Percentiles rank a stretch among this genome's conserved stretches.
phyloP scores from a whole-genome alignment of 1,284 basidiomycete genomes.

The Apiotrichum gamsii region DNA sequence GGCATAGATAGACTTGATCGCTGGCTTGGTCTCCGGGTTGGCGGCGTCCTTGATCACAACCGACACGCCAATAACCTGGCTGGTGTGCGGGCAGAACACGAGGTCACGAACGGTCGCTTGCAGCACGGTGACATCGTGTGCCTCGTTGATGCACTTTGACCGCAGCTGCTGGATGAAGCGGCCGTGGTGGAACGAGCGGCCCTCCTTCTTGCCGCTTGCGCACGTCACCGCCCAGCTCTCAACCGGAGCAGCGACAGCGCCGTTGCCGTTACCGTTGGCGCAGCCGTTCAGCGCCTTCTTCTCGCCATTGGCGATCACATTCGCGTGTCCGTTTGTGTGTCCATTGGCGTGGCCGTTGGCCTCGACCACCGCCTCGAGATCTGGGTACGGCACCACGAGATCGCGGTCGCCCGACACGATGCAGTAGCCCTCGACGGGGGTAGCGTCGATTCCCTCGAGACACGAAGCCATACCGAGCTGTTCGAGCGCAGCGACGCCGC shows the following conservation, averaged over 20 bases:
- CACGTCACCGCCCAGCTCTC: conserved; percentile 29
- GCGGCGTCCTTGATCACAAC: conserved; percentile 49
- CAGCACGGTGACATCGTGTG: conserved; percentile 58
- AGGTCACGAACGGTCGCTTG: conserved; percentile 78
- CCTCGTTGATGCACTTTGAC: conserved; percentile 54
- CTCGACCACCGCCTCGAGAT: conserved; percentile 31
- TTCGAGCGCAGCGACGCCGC: conserved; percentile 71
- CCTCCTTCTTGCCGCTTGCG: conserved; percentile 47
- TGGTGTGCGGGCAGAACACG: conserved; percentile 56
- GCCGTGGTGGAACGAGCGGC: conserved; percentile 92
- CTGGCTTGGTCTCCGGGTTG: conserved; percentile 5
- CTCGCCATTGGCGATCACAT: conserved; percentile 6
- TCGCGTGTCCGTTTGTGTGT: conserved; percentile 8
- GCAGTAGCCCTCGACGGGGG: conserved; percentile 80
- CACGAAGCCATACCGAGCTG: conserved; percentile 65
- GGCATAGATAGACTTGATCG: conserved; percentile 52
- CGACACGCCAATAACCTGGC: conserved; percentile 59
- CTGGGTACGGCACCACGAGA: conserved; percentile 77
- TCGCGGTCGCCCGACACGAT: conserved; percentile 56
- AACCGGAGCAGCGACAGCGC: background rate
- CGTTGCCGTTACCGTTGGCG: conserved; percentile 1
- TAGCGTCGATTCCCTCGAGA: conserved; percentile 80
- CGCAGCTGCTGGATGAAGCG: conserved; percentile 77
- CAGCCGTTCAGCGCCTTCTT: conserved; percentile 5
- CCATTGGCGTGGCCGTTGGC: background rate